Conservation (phyloP, 768 basidiomycete species). For the Leccinum ochraceum region DNA sequence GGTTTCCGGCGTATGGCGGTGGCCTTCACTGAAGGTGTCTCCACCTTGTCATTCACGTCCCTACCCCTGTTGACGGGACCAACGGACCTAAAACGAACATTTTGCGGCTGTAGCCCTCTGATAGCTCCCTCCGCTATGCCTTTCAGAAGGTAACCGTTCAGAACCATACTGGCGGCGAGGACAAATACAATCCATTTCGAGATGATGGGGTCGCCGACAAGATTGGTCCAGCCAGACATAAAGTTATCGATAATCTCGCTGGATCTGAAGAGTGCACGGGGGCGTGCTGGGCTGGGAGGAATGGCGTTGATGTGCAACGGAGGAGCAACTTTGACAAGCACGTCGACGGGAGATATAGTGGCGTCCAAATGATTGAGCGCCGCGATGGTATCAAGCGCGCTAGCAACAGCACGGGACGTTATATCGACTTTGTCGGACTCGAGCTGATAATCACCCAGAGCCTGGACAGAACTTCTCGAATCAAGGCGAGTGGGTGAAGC, state of each 20-base stretch:
- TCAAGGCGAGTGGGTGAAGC: slow-evolving; percentile 51
- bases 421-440: slow-evolving; percentile 66
- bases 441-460: slow-evolving; percentile 16
- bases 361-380: slow-evolving; percentile 26
- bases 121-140: slow-evolving; percentile 66
- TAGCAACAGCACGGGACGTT: slow-evolving; percentile 56
- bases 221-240: slow-evolving; percentile 86
- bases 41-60: slow-evolving; percentile 22
- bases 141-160: slow-evolving; percentile 94
- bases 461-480: slow-evolving; percentile 19
- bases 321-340: slow-evolving; percentile 63
- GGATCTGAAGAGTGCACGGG: slow-evolving; percentile 36
- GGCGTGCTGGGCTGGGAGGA: slow-evolving; percentile 34
- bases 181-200: slow-evolving; percentile 94
- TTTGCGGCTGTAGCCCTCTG: slow-evolving; percentile 32
- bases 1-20: slow-evolving; percentile 20
- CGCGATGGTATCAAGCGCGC: slow-evolving; percentile 59
- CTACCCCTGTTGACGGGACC: slow-evolving; percentile 22
- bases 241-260: slow-evolving; percentile 74
- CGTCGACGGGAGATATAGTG: slow-evolving; percentile 33
- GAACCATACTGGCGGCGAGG: slow-evolving; percentile 79
- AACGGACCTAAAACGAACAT: slow-evolving; percentile 32
- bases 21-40: slow-evolving; percentile 15
- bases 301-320: slow-evolving; percentile 57
- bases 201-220: slow-evolving; percentile 93